Conservation (phyloP, 306 rosid genomes). For the Carpinus viminea region DNA sequence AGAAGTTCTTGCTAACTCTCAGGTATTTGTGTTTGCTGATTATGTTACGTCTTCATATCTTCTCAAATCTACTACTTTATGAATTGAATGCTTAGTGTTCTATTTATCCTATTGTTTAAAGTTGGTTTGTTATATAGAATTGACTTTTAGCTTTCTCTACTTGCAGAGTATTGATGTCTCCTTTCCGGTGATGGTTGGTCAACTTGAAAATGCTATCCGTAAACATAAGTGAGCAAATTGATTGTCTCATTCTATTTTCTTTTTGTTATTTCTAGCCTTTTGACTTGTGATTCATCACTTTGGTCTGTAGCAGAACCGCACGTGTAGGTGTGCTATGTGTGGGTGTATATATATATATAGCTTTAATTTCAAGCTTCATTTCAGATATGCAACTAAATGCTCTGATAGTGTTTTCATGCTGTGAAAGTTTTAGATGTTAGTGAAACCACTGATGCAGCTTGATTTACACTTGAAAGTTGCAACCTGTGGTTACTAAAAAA, state of each 20-base stretch:
- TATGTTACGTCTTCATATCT: slow-evolving; percentile 12
- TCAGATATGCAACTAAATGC: slow-evolving; percentile 13
- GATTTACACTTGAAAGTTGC: slow-evolving; percentile 12
- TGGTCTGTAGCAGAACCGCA: slow-evolving; percentile 4
- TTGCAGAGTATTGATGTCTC: slow-evolving; percentile 62
- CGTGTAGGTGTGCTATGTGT: background rate
- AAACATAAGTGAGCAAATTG: slow-evolving; percentile 68
- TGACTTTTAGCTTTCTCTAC: slow-evolving; percentile 32
- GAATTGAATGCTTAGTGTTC: background rate
- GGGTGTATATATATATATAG: slow-evolving; percentile 1
- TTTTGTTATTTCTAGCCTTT: background rate
- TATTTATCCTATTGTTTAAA: slow-evolving; percentile 23
- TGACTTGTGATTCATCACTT: background rate
- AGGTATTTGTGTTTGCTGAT: slow-evolving; percentile 41
- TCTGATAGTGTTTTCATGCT: slow-evolving; percentile 7
- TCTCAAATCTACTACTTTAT: slow-evolving; percentile 1
- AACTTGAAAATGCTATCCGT: slow-evolving; percentile 66
- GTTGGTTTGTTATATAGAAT: slow-evolving; percentile 17
- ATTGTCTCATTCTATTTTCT: background rate
- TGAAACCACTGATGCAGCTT: slow-evolving; percentile 12
- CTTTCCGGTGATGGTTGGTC: slow-evolving; percentile 50
- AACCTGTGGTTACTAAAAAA: background rate
- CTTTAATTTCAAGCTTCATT: slow-evolving; percentile 17
- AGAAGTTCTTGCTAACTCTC: slow-evolving; percentile 55
- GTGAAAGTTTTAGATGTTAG: background rate